Base-by-base conservation (phyloP, 305 asterid genomes). In the Lippia alba region DNA sequence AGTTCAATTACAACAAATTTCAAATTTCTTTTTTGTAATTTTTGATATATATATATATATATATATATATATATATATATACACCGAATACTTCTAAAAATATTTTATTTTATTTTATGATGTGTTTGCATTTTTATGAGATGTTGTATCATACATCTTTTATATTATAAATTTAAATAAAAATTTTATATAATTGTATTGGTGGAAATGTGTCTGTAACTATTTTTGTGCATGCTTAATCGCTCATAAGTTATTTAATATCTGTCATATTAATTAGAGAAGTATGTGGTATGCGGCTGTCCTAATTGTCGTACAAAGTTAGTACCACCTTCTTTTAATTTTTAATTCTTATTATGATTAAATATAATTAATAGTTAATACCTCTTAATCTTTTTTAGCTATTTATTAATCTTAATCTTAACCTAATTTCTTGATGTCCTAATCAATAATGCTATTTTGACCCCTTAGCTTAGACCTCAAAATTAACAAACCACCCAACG, bases 231-330 rank as follows among this genome's bases (percentile, higher is more conserved):
- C 75, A 71, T 75, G 32, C 57, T 67, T n/a, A 61, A 24, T 67
- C 2, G 1, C 30, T 39, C 40, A 55, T 56, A 45, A 50, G 41
- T 46, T 69, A 55, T 24, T 24, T 24, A 24, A 24, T 24, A 24
- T 74, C 62, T 76, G 77, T 74, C 64, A 76, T 74, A 64, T 65
- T 67, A 56, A 63, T 71, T 46, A 68, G 75, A 63, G 61, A 67
- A 55, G 69, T 66, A 48, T 56, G 75, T 70, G 73, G 57, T 66
- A 59, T 64, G 64, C 71, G 75, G 84, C 67, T 76, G 81, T 65
- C 84, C 81, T 70, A 46, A 63, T 71, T 67, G 67, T 76, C 79
- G 82, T 80, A 77, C 80, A 53, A 72, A 12, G 48, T 70, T 70
- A 62, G 82, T 78, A 74, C 74, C 8, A 53, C 53, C 30, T 16